A percentile compares a stretch with the other conserved stretches of the same genome.
Conservation (phyloP, 345 rosid genomes). For the Orychophragmus violaceus region DNA sequence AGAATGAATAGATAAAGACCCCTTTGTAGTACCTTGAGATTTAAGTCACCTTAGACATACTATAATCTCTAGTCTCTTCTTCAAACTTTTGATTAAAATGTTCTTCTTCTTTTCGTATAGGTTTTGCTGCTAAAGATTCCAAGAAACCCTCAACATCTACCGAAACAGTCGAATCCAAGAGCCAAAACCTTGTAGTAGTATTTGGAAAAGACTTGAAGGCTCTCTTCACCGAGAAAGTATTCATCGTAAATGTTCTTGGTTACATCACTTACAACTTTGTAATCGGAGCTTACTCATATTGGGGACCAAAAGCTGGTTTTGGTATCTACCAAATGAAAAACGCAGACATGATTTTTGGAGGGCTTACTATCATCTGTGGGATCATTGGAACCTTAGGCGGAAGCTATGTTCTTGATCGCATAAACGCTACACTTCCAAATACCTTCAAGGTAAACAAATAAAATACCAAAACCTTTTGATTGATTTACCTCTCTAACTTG, state of each 20-base stretch:
- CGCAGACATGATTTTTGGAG: slow-evolving; percentile 93
- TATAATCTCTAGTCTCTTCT: background rate
- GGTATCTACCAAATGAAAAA: slow-evolving; percentile 79
- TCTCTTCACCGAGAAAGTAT: slow-evolving; percentile 67
- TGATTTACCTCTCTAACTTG: too few species aligned
- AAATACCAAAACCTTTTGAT: too few species aligned
- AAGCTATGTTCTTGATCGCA: slow-evolving; percentile 63
- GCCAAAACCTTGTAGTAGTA: slow-evolving; percentile 38
- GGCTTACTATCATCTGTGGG: slow-evolving; percentile 81
- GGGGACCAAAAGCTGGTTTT: slow-evolving; percentile 99
- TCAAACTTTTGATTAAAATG: background rate
- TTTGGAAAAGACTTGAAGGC: slow-evolving; percentile 68
- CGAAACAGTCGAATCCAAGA: slow-evolving; percentile 37
- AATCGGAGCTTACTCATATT: slow-evolving; percentile 92
- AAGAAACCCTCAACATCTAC: slow-evolving; percentile 42
- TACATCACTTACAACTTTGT: slow-evolving; percentile 89
- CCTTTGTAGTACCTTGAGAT: too few species aligned
- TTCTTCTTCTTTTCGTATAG: slow-evolving; percentile 27
- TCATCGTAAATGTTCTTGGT: slow-evolving; percentile 77
- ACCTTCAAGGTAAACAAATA: slow-evolving; percentile 65
- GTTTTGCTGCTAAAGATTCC: slow-evolving; percentile 61
- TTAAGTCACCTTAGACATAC: too few species aligned
- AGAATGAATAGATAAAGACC: too few species aligned
- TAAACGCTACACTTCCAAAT: slow-evolving; percentile 67
- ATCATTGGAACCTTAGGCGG: slow-evolving; percentile 84